These are phyloP conservation scores for Alternaria gansuensis DNA, from an alignment of 2,329 filamentous ascomycete species.

Conservation along the genomic window DNA sequence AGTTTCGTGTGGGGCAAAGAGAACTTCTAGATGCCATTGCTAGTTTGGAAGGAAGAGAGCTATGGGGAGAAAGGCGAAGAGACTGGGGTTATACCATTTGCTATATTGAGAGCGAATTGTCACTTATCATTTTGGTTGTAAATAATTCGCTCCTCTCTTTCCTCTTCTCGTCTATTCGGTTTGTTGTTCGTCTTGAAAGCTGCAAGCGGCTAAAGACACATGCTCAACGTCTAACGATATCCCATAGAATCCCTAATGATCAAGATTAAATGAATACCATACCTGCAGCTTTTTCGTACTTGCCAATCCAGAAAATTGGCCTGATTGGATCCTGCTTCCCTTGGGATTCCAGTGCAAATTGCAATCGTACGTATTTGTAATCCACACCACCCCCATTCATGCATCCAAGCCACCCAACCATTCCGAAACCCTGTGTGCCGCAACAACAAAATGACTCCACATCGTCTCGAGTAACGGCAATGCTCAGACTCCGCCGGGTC, in stretches of 20 bases:
- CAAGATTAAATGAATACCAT: background rate
- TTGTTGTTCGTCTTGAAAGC: conserved; percentile 11
- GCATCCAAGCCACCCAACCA: conserved; percentile 23
- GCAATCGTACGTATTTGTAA: background rate
- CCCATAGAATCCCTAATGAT: conserved; percentile 11
- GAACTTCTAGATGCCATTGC: conserved; percentile 63
- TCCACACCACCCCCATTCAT: conserved; percentile 22
- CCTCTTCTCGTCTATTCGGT: background rate
- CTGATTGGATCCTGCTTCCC: background rate
- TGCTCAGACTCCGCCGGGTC: conserved; percentile 1
- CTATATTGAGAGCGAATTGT: conserved; percentile 24
- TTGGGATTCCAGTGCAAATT: conserved; percentile 2
- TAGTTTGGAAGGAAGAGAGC: background rate
- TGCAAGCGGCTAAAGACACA: conserved; percentile 18
- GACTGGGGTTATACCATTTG: conserved; percentile 21
- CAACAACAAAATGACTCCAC: conserved; percentile 3
- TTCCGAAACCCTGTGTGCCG: conserved; percentile 15
- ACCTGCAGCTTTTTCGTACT: background rate
- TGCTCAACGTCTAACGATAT: conserved; percentile 15
- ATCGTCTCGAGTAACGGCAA: conserved; percentile 5
- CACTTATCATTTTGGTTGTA: conserved; percentile 28
- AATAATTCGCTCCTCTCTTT: conserved; percentile 25
- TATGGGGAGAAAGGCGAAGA: conserved; percentile 5
- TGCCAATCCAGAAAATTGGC: background rate
- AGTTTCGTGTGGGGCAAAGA: conserved; percentile 75